Base-by-base conservation (phyloP, 2,329 filamentous ascomycete genomes). In the Hypoxylon sp. region DNA sequence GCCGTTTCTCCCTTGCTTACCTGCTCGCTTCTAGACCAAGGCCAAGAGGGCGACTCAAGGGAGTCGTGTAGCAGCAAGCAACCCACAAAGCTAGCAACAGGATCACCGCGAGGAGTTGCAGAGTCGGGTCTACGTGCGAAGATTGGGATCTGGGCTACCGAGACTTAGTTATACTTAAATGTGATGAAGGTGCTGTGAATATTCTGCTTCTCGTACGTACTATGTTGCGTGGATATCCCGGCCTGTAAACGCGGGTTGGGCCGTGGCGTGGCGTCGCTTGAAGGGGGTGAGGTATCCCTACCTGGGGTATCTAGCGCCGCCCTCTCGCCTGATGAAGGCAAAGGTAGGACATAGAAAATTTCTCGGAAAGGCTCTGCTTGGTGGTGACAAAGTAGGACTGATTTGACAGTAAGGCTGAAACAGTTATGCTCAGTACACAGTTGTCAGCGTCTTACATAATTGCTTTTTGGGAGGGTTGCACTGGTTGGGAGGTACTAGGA, bases 391-490 rank as follows among this genome's bases (percentile, higher is more conserved):
- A 48, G 5, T 10, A 11, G 14, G 10, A 57, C 40, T 44, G 40
- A 30, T 20, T 30, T 33, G 44, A 44, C 31, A 66, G 61, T 68
- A 48, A 69, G 59, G 59, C 64, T 50, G 35, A 63, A 57, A 50
- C 54, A 17, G 55, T 37, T 30, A 14, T 49, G 46, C 5, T 49
- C 11, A 10, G 49, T 44, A 61, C 61, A 68, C 31, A 51, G 65
- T 51, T 61, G 64, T 44, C 44, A 49, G 35, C 14, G 46, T 62
- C 58, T 64, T 66, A 69, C 62, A 61, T 66, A 64, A 67, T 66
- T 63, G 51, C 37, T 25, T 55, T 22, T 14, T 11, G 11, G 54
- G 37, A 25, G 60, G 48, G 65, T 64, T 63, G 49, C 57, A 69
- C 53, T 40, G 35, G 50, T 48, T 44, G 27, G 66, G 37, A 33